Percentiles rank a stretch among this genome's conserved stretches.
Evolutionary conservation across 768 basidiomycete genomes (phyloP).

Genomic region (Tricholoma flavovirens): DNA sequence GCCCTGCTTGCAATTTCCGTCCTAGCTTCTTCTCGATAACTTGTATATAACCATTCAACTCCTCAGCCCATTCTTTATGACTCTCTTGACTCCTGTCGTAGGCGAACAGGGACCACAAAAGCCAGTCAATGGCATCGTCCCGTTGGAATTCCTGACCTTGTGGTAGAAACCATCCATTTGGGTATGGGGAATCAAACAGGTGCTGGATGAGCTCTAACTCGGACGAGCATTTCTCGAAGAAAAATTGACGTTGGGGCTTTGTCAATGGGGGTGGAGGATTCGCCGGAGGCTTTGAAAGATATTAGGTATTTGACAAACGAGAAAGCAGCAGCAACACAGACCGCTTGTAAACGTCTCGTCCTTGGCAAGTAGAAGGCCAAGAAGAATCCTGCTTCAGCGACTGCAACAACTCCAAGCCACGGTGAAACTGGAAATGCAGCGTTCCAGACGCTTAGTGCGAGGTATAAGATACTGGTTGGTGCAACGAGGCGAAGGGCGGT

Average conservation of each 20-base stretch:
- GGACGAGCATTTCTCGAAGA: constrained; percentile 45
- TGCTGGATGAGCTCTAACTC: constrained; percentile 11
- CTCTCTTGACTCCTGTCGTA: constrained; percentile 19
- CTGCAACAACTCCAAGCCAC: constrained; percentile 29
- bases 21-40: constrained; percentile 37
- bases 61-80: constrained; percentile 39
- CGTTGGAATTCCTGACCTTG: constrained; percentile 28
- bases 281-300: constrained; percentile 24
- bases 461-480: constrained; percentile 40
- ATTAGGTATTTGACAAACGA: background rate
- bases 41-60: constrained; percentile 42
- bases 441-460: constrained; percentile 21
- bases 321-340: constrained; percentile 17
- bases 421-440: constrained; percentile 22
- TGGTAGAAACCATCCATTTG: constrained; percentile 49
- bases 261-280: constrained; percentile 30
- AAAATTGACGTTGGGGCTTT: constrained; percentile 36
- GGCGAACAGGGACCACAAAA: constrained; percentile 61
- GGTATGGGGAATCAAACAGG: constrained; percentile 25
- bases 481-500: constrained; percentile 40
- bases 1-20: constrained; percentile 33
- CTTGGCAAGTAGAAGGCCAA: constrained; percentile 44
- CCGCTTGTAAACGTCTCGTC: constrained; percentile 41
- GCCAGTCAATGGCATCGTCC: constrained; percentile 52
- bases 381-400: constrained; percentile 45